Evolutionary conservation across 345 rosid species (phyloP).

Genomic region (Mangifera indica): DNA sequence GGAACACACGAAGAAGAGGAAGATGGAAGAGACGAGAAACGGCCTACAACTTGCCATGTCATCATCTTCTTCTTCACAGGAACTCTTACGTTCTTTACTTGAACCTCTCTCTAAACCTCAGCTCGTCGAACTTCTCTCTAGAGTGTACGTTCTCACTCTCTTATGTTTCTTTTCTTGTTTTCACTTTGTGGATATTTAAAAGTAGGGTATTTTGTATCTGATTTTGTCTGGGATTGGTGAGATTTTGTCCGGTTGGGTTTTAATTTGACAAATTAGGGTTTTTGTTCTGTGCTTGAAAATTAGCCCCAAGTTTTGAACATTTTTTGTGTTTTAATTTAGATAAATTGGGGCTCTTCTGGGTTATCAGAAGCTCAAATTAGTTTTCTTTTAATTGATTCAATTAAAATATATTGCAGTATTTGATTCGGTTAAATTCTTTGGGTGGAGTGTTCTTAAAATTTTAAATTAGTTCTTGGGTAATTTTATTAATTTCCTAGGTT

Average conservation of each 20-base stretch:
- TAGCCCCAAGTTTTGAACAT: no score
- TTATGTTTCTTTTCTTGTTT: background rate
- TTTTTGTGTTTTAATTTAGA: slow-evolving; percentile 5
- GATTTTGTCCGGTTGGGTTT: background rate
- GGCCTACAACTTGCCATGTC: slow-evolving; percentile 19
- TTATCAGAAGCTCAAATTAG: no score
- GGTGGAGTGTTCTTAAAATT: no score
- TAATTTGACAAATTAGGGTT: no score
- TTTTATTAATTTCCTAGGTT: no score
- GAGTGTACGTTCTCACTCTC: slow-evolving; percentile 36
- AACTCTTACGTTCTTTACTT: slow-evolving; percentile 51
- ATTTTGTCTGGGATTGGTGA: background rate
- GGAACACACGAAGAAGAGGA: slow-evolving; percentile 60
- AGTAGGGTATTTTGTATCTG: background rate
- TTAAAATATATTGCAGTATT: no score
- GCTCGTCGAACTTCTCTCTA: slow-evolving; percentile 66
- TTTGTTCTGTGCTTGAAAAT: background rate
- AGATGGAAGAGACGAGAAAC: slow-evolving; percentile 46
- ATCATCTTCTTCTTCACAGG: slow-evolving; percentile 29
- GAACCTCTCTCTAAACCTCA: slow-evolving; percentile 65
- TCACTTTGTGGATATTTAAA: background rate
- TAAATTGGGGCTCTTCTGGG: no score
- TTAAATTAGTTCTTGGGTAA: no score
- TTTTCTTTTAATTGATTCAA: no score
- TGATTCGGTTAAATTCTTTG: no score